Evolutionary conservation across 2,329 filamentous ascomycete species (phyloP), one percentile per base, ranked within the genome.

Genomic region (Monosporascus sp.): DNA sequence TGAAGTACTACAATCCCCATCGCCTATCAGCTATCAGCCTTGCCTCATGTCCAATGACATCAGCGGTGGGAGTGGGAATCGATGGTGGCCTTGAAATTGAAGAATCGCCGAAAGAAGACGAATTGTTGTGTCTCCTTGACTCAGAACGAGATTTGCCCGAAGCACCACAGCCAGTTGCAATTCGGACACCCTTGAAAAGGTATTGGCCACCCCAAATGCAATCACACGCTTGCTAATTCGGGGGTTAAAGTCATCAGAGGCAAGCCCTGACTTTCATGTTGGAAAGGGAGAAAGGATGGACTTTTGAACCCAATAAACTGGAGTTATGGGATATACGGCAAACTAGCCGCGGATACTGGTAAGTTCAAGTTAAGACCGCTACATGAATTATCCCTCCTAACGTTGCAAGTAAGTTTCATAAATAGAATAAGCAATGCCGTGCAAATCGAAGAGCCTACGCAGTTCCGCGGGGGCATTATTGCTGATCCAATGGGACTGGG

Each of bases 401-500:
- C 16, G 16, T 7, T 16, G 7, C 7, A 7, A 37, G 7, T 37
- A 37, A 37, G 34, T 16, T 37, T 37, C 34, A 37, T 37, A 7
- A 44, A 44, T 22, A 5, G 19, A 22, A 14, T 44, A 44, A 20
- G 6, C n/a, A 14, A 24, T 22, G 19, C n/a, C n/a, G n/a, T 8
- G 3, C 57, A 61, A 31, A 4, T 37, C 26, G 50, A 59, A 34
- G 47, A 52, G 19, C 63, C 60, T 14, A 17, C 46, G 8, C 7
- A 50, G 14, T 65, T 63, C 48, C 43, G 50, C 40, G 65, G 65
- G 34, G 64, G 65, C 6, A 59, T 66, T 20, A 40, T 66, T 17
- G 64, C 64, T 7, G 66, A 68, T 46, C 49, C 57, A 2, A 68
- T 66, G 66, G 66, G 66, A 17, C 52, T 68, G 7, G 66, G 66